Evolutionary conservation across 2,329 filamentous ascomycete species (phyloP), one percentile per base, ranked within the genome.

Genomic region (Exophiala oligosperma): DNA sequence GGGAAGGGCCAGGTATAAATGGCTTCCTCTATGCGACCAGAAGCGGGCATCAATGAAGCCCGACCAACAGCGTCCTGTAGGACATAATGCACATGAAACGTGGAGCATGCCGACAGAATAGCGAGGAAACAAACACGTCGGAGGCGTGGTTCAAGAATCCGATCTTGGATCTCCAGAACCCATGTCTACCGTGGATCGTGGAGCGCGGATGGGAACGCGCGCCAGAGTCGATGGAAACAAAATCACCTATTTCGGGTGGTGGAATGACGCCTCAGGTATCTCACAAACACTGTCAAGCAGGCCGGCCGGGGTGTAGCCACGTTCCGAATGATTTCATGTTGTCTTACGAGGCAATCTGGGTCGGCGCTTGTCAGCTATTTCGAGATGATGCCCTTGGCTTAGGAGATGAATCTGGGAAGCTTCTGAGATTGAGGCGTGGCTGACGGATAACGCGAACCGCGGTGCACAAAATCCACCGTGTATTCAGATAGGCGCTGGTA

Each of bases 1-100:
- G 47, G 56, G 52, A 43, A 58, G 43, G 52, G 59, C 59, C 62
- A 61, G 60, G 58, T 66, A 63, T 65, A 66, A 66, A 66, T 66
- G 62, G 57, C 56, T 38, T 63, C 51, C 48, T 52, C 51, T 60
- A 62, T 59, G 57, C 58, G 60, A 58, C 59, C 53, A 32, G 55
- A 57, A 61, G 57, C 26, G 56, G 51, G 50, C 55, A 56, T 35
- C 46, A 49, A 50, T 14, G 49, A 58, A 56, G 41, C 44, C 56
- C 47, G 63, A 37, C 64, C 64, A 64, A 64, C 62, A 58, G 46
- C 35, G 57, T 55, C 54, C 53, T 61, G 60, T 56, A 63, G 59
- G 62, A 56, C 56, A 58, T 57, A 46, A 28, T 54, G 55, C 56
- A 62, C 24, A 51, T 62, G 61, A 64, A 65, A 65, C 61, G 54